Evolutionary conservation across 139 green algal genomes (phyloP).

Genomic region (Astrephomene gubernaculifera): DNA sequence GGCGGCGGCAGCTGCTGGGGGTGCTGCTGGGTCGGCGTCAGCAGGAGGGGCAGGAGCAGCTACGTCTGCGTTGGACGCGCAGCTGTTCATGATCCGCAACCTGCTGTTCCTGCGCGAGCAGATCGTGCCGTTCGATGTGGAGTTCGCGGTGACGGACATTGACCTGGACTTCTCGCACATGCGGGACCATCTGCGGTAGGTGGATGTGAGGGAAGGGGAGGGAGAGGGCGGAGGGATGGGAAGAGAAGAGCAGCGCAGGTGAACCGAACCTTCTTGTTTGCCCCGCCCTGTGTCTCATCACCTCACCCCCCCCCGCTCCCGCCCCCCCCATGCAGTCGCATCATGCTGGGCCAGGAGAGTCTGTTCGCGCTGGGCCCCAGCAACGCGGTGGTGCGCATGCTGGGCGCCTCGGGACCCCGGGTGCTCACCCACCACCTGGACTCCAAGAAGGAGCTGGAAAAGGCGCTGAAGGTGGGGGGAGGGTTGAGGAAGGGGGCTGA

Average conservation of each 20-base stretch:
- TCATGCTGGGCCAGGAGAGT: constrained; percentile 75
- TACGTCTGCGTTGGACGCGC: constrained; percentile 72
- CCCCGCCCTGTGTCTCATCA: background rate
- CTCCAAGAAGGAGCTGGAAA: constrained; percentile 95
- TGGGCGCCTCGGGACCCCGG: constrained; percentile 76
- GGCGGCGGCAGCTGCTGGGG: background rate
- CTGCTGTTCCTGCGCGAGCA: constrained; percentile 95
- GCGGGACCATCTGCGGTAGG: constrained; percentile 87
- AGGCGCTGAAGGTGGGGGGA: constrained; percentile 83
- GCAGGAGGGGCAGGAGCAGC: constrained; percentile 45
- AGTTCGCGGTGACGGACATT: constrained; percentile 86
- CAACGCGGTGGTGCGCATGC: constrained; percentile 87
- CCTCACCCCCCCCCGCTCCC: background rate
- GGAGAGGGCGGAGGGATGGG: too few species aligned
- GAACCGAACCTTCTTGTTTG: too few species aligned
- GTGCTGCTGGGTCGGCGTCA: constrained; percentile 22
- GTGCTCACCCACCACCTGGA: constrained; percentile 82
- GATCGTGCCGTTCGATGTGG: constrained; percentile 90
- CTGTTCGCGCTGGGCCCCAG: constrained; percentile 84
- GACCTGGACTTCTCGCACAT: constrained; percentile 96
- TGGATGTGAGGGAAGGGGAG: constrained; percentile 29
- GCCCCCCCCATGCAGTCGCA: background rate
- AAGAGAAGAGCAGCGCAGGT: too few species aligned
- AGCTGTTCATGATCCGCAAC: constrained; percentile 96
- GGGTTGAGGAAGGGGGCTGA: background rate